Evolutionary conservation across 164 flowering plant genomes (phyloP).

Genomic region (Chloranthus sessilifolius): DNA sequence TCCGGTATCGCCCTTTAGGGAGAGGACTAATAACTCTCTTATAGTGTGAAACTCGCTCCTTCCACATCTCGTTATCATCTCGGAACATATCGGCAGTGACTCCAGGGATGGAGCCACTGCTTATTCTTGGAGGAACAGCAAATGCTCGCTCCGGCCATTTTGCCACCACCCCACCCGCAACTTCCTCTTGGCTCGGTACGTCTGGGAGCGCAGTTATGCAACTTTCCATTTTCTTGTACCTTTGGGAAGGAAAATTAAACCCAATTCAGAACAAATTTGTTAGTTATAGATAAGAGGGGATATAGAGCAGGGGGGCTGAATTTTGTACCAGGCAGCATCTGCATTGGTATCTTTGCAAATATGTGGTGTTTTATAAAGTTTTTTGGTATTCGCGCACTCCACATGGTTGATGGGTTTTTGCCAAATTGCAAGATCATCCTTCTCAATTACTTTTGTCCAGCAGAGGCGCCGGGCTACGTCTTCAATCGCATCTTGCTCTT

Average conservation of each 20-base stretch:
- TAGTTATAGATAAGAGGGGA: neutral
- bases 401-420: constrained; percentile 84
- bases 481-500: constrained; percentile 83
- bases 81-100: constrained; percentile 47
- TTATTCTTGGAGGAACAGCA: constrained; percentile 81
- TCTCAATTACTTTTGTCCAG: constrained; percentile 81
- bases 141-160: constrained; percentile 89
- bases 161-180: constrained; percentile 81
- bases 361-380: constrained; percentile 42
- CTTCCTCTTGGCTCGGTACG: constrained; percentile 53
- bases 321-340: constrained; percentile 80
- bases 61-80: constrained; percentile 79
- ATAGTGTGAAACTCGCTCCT: constrained; percentile 56
- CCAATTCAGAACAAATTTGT: neutral
- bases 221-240: constrained; percentile 81
- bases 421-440: constrained; percentile 68
- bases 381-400: constrained; percentile 45
- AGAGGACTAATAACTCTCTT: constrained; percentile 40
- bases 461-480: constrained; percentile 65
- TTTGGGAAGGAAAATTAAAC: constrained; percentile 18
- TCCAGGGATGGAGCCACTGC: constrained; percentile 56
- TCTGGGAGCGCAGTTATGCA: constrained; percentile 91
- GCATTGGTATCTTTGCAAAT: constrained; percentile 74
- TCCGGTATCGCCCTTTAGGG: constrained; percentile 55
- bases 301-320: neutral